A percentile compares a stretch with the other conserved stretches of the same genome.
phyloP scores from a whole-genome alignment of 78 protist genomes.

The Pigoraptor vietnamica region DNA sequence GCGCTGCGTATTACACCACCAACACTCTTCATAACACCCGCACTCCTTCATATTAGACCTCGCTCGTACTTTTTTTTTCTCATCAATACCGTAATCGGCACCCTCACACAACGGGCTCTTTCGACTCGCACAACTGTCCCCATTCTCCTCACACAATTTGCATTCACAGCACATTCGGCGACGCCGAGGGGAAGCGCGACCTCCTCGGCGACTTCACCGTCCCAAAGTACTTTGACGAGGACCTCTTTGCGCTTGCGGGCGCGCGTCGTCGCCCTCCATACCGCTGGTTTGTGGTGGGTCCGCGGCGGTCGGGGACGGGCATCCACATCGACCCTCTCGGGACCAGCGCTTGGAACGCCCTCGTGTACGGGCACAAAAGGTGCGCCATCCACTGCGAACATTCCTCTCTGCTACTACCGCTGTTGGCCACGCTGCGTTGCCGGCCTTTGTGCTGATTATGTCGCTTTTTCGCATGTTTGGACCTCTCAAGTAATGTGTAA shows the following conservation, averaged over 20 bases:
- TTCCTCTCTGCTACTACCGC: no score
- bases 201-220: slow-evolving; percentile 21
- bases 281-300: slow-evolving; percentile 61
- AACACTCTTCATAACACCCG: no score
- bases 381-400: neutral
- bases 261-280: slow-evolving; percentile 35
- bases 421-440: no score
- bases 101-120: no score
- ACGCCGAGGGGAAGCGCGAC: neutral
- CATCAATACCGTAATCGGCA: no score
- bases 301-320: slow-evolving; percentile 36
- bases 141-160: neutral
- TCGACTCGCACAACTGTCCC: no score
- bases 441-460: no score
- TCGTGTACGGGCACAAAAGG: slow-evolving; percentile 37
- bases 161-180: slow-evolving; percentile 14
- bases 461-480: neutral
- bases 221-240: slow-evolving; percentile 33
- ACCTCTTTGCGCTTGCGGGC: slow-evolving; percentile 37
- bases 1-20: no score
- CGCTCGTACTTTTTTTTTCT: no score
- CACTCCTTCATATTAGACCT: no score
- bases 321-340: slow-evolving; percentile 59
- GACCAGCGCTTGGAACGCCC: slow-evolving; percentile 64
- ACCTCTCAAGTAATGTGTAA: neutral